Percentiles rank a stretch among this genome's conserved stretches.
Conservation (phyloP, 805 yeast genomes). For the Yarrowia deformans region DNA sequence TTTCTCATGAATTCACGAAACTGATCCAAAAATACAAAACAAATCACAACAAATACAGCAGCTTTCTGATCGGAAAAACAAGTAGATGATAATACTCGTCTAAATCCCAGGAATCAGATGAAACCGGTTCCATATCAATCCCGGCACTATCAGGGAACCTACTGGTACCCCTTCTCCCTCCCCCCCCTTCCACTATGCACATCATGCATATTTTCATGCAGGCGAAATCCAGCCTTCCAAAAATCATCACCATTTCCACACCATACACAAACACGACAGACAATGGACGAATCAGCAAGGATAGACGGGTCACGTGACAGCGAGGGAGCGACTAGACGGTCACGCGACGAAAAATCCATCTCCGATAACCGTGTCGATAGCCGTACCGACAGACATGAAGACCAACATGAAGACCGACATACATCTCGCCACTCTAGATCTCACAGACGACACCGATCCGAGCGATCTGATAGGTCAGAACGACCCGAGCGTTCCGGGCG, state of each 20-base stretch:
- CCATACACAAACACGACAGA: not conserved
- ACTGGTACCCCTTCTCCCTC: too few species aligned
- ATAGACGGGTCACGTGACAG: not conserved
- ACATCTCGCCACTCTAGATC: slow-evolving; percentile 1
- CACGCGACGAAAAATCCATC: not conserved
- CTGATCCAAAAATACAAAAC: too few species aligned
- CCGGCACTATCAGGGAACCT: not conserved
- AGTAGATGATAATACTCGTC: too few species aligned
- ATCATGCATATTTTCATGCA: slow-evolving; percentile 1
- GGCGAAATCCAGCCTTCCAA: not conserved
- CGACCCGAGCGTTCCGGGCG: not conserved
- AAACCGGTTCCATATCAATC: too few species aligned
- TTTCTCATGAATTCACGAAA: too few species aligned
- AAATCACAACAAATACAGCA: too few species aligned
- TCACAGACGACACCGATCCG: slow-evolving; percentile 17
- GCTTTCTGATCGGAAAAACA: too few species aligned
- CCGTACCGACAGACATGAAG: not conserved
- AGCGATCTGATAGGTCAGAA: not conserved
- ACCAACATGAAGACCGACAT: not conserved
- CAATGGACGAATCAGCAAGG: not conserved
- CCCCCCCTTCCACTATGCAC: too few species aligned
- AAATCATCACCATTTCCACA: not conserved
- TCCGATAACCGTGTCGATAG: not conserved
- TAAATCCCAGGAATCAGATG: too few species aligned
- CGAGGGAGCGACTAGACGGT: too few species aligned